Base-by-base conservation (phyloP, 2,329 filamentous ascomycete species). In the Blastomyces gilchristii region DNA sequence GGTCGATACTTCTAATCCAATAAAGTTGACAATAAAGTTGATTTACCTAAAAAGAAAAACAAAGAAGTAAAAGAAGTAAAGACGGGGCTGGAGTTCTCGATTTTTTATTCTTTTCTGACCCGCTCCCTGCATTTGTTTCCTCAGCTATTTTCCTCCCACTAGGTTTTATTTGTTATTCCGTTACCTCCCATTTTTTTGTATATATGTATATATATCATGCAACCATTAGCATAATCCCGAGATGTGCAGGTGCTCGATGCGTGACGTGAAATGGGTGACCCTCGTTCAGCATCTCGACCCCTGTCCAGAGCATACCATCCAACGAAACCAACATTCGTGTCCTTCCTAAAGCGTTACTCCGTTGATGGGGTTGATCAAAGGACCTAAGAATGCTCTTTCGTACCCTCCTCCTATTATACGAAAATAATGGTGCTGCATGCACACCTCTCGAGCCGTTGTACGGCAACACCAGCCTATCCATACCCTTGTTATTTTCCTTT, bases 1-100 rank as follows among this genome's bases (percentile, higher is more conserved):
- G 70, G 63, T 64, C 68, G 66, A 66, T 67, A 66, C 65, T 62
- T 66, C 54, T 67, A 66, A 68, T 62, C 62, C 62, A 59, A 49
- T 49, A 39, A 43, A 59, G n/a, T 22, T 22, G n/a, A 22, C 62
- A 59, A 49, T 49, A 39, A 43, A 34, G 12, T 34, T 39, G 31
- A 37, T 47, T 49, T 34, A 28, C 34, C 28, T 28, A 9, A 11
- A 45, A 45, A 4, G 31, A 45, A 58, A 45, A 45, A 18, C 28
- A 25, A 58, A 37, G 12, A 49, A 37, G 31, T n/a, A 31, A 22
- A 49, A 28, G 11, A 31, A 59, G 22, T 1, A 14, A 52, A 59
- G 18, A 34, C 7, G 28, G 28, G 18, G 43, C 43, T 49, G 58
- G 25, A 49, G 58, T 49, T 4, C 16, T 59, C 43, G 31, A 59